Evolutionary conservation across 257 asterid genomes (phyloP), one percentile per base, ranked within the genome.

Genomic region (Solanum acaule): DNA sequence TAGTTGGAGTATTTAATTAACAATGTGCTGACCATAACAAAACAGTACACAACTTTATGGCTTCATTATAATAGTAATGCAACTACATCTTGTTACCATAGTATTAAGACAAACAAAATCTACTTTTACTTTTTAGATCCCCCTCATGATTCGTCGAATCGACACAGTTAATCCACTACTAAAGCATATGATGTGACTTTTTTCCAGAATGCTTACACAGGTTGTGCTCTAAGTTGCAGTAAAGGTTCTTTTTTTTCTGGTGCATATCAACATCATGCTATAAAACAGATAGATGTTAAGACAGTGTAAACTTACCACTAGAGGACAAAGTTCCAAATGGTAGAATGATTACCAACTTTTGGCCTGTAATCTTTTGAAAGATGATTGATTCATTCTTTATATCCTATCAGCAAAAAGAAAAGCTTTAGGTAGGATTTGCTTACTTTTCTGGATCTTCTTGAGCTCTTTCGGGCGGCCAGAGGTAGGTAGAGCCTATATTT

Each of bases 21-120:
- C 71, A 87, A 87, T 90, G 14, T 88, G 91, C 22, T 84, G 70
- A 11, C 86, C 38, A 34, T 27, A 44, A 23, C 13, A 56, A 52
- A 59, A 76, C 85, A 89, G 52, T 38, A 31, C 75, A 42, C 84
- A 61, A 42, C 82, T 89, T 91, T 76, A 72, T 86, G 72, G 79
- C 44, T 33, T 86, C 14, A 68, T 81, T 73, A 16, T 27, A 72
- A 42, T 18, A 35, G 9, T 86, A 40, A 88, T 33, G 27, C 89
- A 88, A 87, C 70, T 88, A 82, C 85, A 86, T 65, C 35, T 71
- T 67, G 49, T 35, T 23, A 79, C 52, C 40, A 67, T 63, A 27
- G 25, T 75, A 88, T 52, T 85, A 11, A 44, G 76, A 83, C 85
- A 90, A 79, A 46, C 84, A 88, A 67, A 85, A 82, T 42, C 56